phyloP scores from a whole-genome alignment of 2,329 filamentous ascomycete genomes.

The Davidsoniella eucalypti region DNA sequence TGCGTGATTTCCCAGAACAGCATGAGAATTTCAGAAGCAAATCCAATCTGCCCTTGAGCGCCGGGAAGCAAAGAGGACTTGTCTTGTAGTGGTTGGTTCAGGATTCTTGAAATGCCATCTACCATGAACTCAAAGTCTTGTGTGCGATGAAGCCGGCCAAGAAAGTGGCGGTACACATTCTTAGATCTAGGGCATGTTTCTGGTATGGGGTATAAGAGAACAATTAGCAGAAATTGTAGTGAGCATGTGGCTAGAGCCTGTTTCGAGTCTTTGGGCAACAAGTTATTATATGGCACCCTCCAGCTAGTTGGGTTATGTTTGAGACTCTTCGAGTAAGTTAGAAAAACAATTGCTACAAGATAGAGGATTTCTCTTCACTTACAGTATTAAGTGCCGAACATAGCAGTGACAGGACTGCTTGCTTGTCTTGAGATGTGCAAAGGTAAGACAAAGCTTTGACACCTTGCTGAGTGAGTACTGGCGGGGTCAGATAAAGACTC shows the following conservation, averaged over 20 bases:
- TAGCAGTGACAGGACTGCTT: conserved; percentile 72
- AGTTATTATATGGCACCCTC: conserved; percentile 84
- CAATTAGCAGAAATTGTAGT: conserved; percentile 72
- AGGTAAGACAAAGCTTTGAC: conserved; percentile 78
- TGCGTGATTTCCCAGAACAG: conserved; percentile 95
- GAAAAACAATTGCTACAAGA: not conserved
- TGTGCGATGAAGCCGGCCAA: conserved; percentile 75
- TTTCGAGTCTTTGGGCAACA: conserved; percentile 81
- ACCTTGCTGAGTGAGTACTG: conserved; percentile 62
- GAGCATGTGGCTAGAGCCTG: conserved; percentile 85
- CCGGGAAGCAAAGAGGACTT: conserved; percentile 76
- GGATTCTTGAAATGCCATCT: conserved; percentile 79
- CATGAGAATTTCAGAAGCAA: conserved; percentile 91
- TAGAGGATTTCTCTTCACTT: conserved; percentile 21
- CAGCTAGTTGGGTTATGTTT: conserved; percentile 93
- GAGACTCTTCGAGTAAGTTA: conserved; percentile 43
- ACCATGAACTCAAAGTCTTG: conserved; percentile 97
- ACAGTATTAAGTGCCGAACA: conserved; percentile 92
- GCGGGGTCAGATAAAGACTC: conserved; percentile 82
- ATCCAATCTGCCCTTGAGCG: conserved; percentile 31
- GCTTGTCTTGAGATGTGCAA: conserved; percentile 75
- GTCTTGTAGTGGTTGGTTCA: conserved; percentile 83
- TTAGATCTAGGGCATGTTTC: conserved; percentile 56
- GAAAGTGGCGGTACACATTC: conserved; percentile 87
- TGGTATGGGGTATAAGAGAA: conserved; percentile 75